A percentile compares a stretch with the other conserved stretches of the same genome.
phyloP scores from a whole-genome alignment of 2,329 filamentous ascomycete species.

The Aspergillus transmontanensis region DNA sequence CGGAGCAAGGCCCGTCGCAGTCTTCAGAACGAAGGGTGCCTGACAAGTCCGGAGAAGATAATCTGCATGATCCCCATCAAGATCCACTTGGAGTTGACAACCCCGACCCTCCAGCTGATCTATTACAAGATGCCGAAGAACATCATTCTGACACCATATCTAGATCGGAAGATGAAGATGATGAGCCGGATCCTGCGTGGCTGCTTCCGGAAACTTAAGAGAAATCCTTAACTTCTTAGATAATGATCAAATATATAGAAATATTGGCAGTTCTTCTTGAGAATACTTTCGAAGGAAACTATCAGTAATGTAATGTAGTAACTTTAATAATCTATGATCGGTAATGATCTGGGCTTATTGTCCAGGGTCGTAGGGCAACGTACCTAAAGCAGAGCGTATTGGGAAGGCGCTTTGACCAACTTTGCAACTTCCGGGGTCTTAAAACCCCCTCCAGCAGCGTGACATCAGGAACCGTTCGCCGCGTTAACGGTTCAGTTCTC shows the following conservation, averaged over 20 bases:
- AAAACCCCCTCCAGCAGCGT: neutral
- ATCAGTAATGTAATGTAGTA: neutral
- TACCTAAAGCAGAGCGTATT: neutral
- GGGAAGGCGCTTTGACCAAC: conserved; percentile 3
- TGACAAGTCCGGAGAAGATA: conserved; percentile 4
- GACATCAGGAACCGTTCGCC: neutral
- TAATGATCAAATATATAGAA: neutral
- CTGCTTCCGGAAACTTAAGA: conserved; percentile 35
- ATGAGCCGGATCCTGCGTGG: conserved; percentile 49
- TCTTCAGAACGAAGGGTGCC: conserved; percentile 10
- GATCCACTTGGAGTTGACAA: conserved; percentile 32
- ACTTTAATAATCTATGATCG: neutral
- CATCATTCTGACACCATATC: conserved; percentile 22
- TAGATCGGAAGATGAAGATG: conserved; percentile 43
- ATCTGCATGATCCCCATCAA: conserved; percentile 12
- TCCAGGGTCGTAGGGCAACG: neutral
- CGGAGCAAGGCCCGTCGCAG: conserved; percentile 21
- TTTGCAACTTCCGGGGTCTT: neutral
- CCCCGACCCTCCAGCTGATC: conserved; percentile 40
- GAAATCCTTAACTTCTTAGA: neutral
- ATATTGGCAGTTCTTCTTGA: neutral
- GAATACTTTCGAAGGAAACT: neutral
- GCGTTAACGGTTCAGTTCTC: neutral
- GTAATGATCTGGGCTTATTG: neutral
- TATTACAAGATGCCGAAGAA: conserved; percentile 33